Evolutionary conservation across 768 basidiomycete genomes (phyloP).

Genomic region (Cystofilobasidium bisporidii): DNA sequence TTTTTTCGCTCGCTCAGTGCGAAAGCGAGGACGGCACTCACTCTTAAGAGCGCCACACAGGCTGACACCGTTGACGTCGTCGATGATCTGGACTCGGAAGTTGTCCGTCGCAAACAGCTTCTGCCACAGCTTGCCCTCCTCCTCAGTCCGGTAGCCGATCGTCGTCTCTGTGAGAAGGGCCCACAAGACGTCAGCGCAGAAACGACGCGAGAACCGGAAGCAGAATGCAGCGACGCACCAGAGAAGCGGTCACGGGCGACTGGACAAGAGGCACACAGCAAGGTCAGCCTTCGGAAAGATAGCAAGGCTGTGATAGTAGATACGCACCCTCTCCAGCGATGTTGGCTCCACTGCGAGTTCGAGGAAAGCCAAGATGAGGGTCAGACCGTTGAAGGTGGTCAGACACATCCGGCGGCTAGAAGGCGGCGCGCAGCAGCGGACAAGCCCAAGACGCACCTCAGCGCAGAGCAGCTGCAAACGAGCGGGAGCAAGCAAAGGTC

Average conservation of each 20-base stretch:
- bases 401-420: no score
- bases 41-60: conserved; percentile 47
- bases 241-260: conserved; percentile 44
- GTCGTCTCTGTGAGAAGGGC: conserved; percentile 45
- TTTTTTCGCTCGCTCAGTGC: no score
- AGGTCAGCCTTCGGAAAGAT: neutral
- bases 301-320: neutral
- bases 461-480: conserved; percentile 3
- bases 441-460: neutral
- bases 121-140: conserved; percentile 44
- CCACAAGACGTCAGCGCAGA: no score
- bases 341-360: conserved; percentile 42
- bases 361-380: no score
- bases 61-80: conserved; percentile 45
- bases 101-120: conserved; percentile 42
- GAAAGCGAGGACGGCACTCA: neutral
- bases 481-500: no score
- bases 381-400: no score
- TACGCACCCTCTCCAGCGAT: conserved; percentile 44
- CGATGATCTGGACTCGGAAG: conserved; percentile 43
- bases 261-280: conserved; percentile 3
- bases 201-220: neutral
- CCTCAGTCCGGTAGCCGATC: conserved; percentile 43
- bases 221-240: neutral
- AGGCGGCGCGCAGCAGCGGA: no score